phyloP scores from a whole-genome alignment of 108 stramenopile genomes.

The Skeletonema grethae region DNA sequence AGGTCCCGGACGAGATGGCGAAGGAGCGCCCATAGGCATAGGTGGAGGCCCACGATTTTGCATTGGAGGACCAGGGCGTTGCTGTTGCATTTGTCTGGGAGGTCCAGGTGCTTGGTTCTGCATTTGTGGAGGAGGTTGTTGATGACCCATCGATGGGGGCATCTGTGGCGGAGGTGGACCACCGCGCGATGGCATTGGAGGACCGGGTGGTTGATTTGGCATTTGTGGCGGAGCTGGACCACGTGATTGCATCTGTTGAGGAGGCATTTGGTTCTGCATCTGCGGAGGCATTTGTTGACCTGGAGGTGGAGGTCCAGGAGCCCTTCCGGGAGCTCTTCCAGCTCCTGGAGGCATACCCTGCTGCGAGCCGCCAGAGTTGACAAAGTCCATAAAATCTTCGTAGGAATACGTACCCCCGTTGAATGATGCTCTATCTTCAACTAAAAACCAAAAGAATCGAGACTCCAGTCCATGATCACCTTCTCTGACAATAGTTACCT shows the following conservation, averaged over 20 bases:
- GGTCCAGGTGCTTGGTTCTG: slow-evolving; percentile 9
- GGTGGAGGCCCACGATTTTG: slow-evolving; percentile 8
- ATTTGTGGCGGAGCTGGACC: slow-evolving; percentile 7
- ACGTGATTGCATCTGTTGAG: slow-evolving; percentile 13
- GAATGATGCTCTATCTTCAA: slow-evolving; percentile 96
- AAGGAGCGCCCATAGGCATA: slow-evolving; percentile 15
- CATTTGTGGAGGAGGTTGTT: slow-evolving; percentile 24
- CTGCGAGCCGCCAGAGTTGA: slow-evolving; percentile 45
- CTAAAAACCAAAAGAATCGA: slow-evolving; percentile 93
- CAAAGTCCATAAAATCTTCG: slow-evolving; percentile 86
- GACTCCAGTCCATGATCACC: slow-evolving; percentile 87
- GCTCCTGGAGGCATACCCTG: slow-evolving; percentile 24
- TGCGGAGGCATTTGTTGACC: slow-evolving; percentile 14
- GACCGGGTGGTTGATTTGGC: slow-evolving; percentile 38
- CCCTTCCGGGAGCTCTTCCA: not conserved
- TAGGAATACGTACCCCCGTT: slow-evolving; percentile 92
- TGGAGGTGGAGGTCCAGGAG: slow-evolving; percentile 10
- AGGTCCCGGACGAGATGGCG: slow-evolving; percentile 17
- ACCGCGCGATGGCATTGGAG: slow-evolving; percentile 27
- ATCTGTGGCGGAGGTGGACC: slow-evolving; percentile 19
- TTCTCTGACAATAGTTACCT: slow-evolving; percentile 87
- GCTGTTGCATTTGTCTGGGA: slow-evolving; percentile 29
- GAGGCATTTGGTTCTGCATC: slow-evolving; percentile 9
- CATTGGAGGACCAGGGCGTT: slow-evolving; percentile 5
- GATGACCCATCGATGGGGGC: slow-evolving; percentile 20